These are phyloP conservation scores for Microbotryomycetes sp. DNA, from an alignment of 1,284 basidiomycete genomes.

Conservation along the genomic window DNA sequence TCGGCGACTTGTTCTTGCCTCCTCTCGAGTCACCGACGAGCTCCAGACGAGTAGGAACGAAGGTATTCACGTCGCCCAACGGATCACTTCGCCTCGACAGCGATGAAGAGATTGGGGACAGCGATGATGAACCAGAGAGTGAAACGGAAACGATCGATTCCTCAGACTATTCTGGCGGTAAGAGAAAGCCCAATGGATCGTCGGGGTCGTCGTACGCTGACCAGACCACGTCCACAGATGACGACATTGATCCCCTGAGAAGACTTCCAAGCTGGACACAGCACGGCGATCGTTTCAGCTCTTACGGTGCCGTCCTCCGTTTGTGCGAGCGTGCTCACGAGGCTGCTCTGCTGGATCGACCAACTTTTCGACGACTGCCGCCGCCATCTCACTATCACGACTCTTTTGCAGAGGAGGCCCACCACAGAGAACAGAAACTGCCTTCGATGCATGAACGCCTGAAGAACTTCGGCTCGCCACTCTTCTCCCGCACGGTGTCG, in stretches of 20 bases:
- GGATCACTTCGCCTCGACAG: too few species aligned
- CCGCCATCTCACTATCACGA: not conserved
- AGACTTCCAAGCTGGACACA: not conserved
- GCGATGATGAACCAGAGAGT: not conserved
- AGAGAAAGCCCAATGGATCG: too few species aligned
- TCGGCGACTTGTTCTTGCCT: constrained; percentile 10
- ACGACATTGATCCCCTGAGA: not conserved
- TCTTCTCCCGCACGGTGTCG: not conserved
- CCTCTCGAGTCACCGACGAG: constrained; percentile 3
- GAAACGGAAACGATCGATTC: not conserved
- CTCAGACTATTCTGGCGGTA: too few species aligned
- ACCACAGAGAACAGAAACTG: not conserved
- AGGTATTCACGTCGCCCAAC: too few species aligned
- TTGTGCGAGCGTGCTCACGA: constrained; percentile 19
- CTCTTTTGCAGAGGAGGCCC: not conserved
- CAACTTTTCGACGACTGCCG: constrained; percentile 11
- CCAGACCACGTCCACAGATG: constrained; percentile 9
- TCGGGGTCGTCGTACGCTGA: too few species aligned
- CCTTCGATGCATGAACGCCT: not conserved
- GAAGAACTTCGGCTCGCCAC: not conserved
- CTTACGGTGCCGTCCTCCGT: constrained; percentile 17
- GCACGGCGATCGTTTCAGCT: constrained; percentile 17
- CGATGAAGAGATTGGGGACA: constrained; percentile 1
- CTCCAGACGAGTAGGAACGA: too few species aligned
- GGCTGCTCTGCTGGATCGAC: constrained; percentile 10